Evolutionary conservation across 352 stramenopile genomes (phyloP), one percentile per base, ranked within the genome.

Genomic region (Pythium periplocum): DNA sequence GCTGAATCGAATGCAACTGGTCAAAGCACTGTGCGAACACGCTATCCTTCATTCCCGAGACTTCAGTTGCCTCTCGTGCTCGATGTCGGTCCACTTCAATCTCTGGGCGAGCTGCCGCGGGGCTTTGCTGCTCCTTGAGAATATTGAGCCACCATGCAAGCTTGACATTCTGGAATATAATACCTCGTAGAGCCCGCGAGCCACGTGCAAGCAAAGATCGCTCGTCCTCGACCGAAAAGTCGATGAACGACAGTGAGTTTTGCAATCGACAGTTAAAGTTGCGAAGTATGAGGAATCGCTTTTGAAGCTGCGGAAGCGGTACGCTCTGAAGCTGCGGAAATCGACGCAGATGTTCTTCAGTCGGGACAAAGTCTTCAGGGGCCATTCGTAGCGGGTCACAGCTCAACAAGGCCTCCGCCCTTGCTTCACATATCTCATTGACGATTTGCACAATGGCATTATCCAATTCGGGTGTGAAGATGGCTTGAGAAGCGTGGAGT

Each of bases 211-310:
- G 60, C 42, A 91, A 42, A 3, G 83, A 93, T 3, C 64, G 66
- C 0, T 80, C 64, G 11, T 90, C 74, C n/a, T 58, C 40, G 3
- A 83, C 69, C 5, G 82, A 87, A 34, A 93, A 84, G 53, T 95
- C 85, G 41, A 95, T 87, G 41, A 93, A 92, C 44, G 81, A 83
- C 2, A 95, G 63, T 10, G 85, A 90, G 40, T 86, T 93, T 52
- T 95, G 85, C 4, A 95, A 61, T 2, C 85, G 72, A 42, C 81
- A 90, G 56, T 95, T 95, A 38, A 95, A 93, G 53, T 93, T 95
- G 31, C 85, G 79, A 39, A 95, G 51, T 46, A 95, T 83, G 38
- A 95, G 62, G 63, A 95, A 93, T 6, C 85, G 83, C 40, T 74
- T 78, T 53, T 91, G 83, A 0, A 95, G 61, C 3, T 78, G 62